Evolutionary conservation across 2,329 filamentous ascomycete genomes (phyloP).

Genomic region (Fusarium pseudocircinatum): DNA sequence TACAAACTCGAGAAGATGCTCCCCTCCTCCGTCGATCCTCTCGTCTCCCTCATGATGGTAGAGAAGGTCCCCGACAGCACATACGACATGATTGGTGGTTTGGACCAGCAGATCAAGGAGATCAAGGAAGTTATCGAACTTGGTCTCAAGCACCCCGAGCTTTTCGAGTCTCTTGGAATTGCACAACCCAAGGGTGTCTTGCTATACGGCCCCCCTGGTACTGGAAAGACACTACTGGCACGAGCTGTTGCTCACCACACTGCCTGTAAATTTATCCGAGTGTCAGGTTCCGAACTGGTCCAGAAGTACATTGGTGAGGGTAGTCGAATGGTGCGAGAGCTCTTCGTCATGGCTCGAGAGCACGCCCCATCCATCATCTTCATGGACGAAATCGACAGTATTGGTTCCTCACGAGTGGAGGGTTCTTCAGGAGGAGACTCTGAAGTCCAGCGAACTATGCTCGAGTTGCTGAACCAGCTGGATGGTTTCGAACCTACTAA

Average conservation of each 20-base stretch:
- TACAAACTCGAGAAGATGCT: slow-evolving; percentile 99
- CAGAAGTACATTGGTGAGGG: slow-evolving; percentile 99
- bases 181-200: slow-evolving; percentile 98
- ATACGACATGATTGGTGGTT: slow-evolving; percentile 99
- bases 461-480: slow-evolving; percentile 97
- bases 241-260: slow-evolving; percentile 98
- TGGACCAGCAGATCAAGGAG: slow-evolving; percentile 99
- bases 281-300: slow-evolving; percentile 94
- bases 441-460: slow-evolving; percentile 98
- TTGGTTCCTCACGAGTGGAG: slow-evolving; percentile 96
- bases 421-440: slow-evolving; percentile 95
- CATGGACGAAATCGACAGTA: slow-evolving; percentile 99
- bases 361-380: slow-evolving; percentile 99
- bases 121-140: slow-evolving; percentile 99
- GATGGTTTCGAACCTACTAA: slow-evolving; percentile 99
- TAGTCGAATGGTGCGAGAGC: slow-evolving; percentile 96
- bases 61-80: slow-evolving; percentile 99
- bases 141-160: slow-evolving; percentile 95
- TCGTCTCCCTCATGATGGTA: slow-evolving; percentile 99
- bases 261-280: slow-evolving; percentile 98
- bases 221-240: slow-evolving; percentile 94
- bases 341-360: slow-evolving; percentile 99
- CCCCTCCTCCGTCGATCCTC: slow-evolving; percentile 95
- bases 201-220: slow-evolving; percentile 95
- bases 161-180: slow-evolving; percentile 99